Conservation (phyloP, 2,329 filamentous ascomycete genomes). For the Fusarium nanum region DNA sequence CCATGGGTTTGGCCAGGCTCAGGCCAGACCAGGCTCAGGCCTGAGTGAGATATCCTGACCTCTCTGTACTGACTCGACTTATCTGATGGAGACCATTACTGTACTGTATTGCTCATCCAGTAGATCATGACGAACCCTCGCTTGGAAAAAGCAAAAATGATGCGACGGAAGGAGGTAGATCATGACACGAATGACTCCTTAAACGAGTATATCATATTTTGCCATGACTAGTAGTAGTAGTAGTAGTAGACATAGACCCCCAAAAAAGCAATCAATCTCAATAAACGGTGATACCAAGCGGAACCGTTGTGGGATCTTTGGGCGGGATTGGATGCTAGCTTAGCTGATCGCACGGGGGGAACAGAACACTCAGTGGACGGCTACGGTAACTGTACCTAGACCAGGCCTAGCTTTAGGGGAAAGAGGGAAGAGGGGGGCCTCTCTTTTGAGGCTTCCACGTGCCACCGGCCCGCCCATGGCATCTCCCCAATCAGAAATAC, state of each 20-base stretch:
- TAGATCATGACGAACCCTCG: background rate
- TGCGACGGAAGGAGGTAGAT: background rate
- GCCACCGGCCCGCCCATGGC: slow-evolving; percentile 36
- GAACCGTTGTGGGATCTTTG: slow-evolving; percentile 25
- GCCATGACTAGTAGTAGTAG: slow-evolving; percentile 17
- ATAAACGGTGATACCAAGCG: slow-evolving; percentile 20
- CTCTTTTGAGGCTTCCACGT: slow-evolving; percentile 1
- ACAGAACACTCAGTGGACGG: too few relatives aligned
- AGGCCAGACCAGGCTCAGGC: background rate
- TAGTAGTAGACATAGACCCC: background rate
- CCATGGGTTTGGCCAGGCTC: background rate
- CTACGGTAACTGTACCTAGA: background rate
- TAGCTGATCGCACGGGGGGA: slow-evolving; percentile 36
- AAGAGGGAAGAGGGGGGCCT: background rate
- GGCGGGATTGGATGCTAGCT: background rate
- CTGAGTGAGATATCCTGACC: background rate
- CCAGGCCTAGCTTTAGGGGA: background rate
- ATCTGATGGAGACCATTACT: background rate
- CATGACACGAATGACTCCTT: background rate
- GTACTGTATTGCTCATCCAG: background rate
- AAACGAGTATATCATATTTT: background rate
- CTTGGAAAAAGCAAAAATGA: background rate
- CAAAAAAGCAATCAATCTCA: slow-evolving; percentile 2
- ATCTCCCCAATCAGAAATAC: slow-evolving; percentile 29
- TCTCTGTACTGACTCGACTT: background rate